These are phyloP conservation scores for Acanthamoeba healyi DNA, from an alignment of 208 protist genomes.

Conservation along the genomic window DNA sequence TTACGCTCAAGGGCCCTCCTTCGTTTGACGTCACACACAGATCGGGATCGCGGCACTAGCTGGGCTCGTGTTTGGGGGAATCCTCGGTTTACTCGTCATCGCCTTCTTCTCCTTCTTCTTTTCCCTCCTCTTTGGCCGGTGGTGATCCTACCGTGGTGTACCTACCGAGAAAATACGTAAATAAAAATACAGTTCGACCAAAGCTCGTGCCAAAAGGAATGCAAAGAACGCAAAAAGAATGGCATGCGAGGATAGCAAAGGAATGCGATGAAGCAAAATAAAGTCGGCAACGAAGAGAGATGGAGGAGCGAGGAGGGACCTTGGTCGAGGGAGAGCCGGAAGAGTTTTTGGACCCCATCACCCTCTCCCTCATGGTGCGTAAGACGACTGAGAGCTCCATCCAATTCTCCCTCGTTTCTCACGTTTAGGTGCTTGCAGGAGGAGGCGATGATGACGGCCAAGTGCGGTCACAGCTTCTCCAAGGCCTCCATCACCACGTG, in stretches of 20 bases:
- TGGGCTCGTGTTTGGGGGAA: background rate
- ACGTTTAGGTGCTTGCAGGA: background rate
- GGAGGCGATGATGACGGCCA: slow-evolving; percentile 38
- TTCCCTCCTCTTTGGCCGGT: background rate
- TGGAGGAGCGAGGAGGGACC: too few species aligned
- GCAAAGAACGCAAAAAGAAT: too few species aligned
- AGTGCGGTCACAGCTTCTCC: background rate
- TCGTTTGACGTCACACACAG: background rate
- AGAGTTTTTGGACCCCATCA: slow-evolving; percentile 38
- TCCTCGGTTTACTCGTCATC: slow-evolving; percentile 4
- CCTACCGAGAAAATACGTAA: too few species aligned
- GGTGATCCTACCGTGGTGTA: background rate
- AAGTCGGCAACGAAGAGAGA: too few species aligned
- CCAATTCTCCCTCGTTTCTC: background rate
- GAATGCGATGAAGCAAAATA: too few species aligned
- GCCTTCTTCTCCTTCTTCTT: background rate
- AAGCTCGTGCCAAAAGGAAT: too few species aligned
- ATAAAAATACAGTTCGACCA: too few species aligned
- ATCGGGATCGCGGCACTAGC: background rate
- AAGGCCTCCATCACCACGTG: background rate
- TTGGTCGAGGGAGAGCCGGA: too few species aligned
- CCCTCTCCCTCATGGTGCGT: slow-evolving; percentile 14
- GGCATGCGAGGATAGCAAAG: too few species aligned
- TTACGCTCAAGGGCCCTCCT: background rate
- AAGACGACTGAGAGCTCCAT: background rate